Base-by-base conservation (phyloP, 257 asterid genomes). In the Solanum bulbocastanum region DNA sequence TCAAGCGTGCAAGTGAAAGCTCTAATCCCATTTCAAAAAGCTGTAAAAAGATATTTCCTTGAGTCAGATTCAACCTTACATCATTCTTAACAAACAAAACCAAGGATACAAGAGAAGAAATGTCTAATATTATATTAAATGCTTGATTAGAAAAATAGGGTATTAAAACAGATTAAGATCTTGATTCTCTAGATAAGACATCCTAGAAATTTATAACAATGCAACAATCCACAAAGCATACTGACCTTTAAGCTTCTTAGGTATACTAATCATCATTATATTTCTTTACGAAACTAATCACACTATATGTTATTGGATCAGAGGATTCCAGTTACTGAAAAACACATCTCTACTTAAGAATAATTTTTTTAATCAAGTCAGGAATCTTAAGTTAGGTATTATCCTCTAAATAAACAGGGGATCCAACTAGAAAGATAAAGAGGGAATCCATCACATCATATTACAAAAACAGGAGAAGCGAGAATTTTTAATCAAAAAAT, bases 1-100 rank as follows among this genome's bases (percentile, higher is more conserved):
- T 96, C 92, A 97, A 92, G 44, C 99, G 99, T 81, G 95, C 98
- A 88, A 97, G 93, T 60, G 99, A 97, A 91, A 97, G 99, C 94
- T 97, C 99, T 94, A 97, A 94, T 62, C 99, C 99, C 99, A 97
- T 97, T 92, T 97, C 99, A 94, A 97, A 97, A 83, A 97, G 95
- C 99, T 97, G 97, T 94, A 96, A 86, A 87, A 56, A 87, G 76
- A 87, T 74, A 92, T 72, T 68, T 75, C 87, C 46, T 86, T 82
- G 86, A 93, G 91, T 88, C 87, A 68, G 89, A n/a, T 87, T 76
- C 82, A 60, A 14, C 79, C 65, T n/a, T 23, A 13, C 73, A 72
- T 49, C 82, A 86, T 72, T 40, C 39, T 69, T 33, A 49, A 65
- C 49, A 68, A 86, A 68, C 83, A 32, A 42, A 46, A 81, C 40